Conservation (phyloP, 805 yeast species). For the Babjeviella inositovora region DNA sequence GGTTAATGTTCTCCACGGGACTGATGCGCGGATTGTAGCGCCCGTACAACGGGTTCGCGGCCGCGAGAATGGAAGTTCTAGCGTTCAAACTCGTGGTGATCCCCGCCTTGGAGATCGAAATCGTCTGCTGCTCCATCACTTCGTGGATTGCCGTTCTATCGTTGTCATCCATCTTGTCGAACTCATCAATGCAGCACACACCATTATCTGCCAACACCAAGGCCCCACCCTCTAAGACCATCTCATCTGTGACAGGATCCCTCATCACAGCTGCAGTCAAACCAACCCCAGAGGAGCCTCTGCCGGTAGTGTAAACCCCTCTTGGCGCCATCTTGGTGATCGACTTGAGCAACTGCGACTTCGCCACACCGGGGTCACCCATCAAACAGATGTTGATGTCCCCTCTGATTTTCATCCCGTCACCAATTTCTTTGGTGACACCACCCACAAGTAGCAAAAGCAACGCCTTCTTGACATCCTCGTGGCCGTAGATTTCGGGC, state of each 20-base stretch:
- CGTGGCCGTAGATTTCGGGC: constrained; percentile 92
- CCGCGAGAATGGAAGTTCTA: constrained; percentile 87
- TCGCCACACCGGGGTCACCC: constrained; percentile 99
- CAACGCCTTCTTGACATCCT: constrained; percentile 85
- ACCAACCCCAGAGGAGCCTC: constrained; percentile 98
- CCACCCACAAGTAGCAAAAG: constrained; percentile 83
- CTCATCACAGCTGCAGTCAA: constrained; percentile 97
- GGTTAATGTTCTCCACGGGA: constrained; percentile 87
- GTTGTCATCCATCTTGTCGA: constrained; percentile 94
- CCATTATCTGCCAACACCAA: constrained; percentile 94
- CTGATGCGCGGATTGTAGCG: constrained; percentile 82
- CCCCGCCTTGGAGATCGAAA: constrained; percentile 94
- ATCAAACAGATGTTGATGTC: constrained; percentile 89
- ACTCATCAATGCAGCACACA: constrained; percentile 96
- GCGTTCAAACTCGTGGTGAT: constrained; percentile 93
- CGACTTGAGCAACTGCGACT: constrained; percentile 86
- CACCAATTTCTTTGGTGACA: constrained; percentile 86
- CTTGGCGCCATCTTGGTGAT: constrained; percentile 89
- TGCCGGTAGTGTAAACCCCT: constrained; percentile 94
- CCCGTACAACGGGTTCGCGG: constrained; percentile 96
- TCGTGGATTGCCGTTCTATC: constrained; percentile 98
- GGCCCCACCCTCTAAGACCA: constrained; percentile 98
- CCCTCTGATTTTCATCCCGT: constrained; percentile 95
- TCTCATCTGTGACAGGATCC: constrained; percentile 97
- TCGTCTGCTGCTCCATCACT: constrained; percentile 99